These are phyloP conservation scores for Suillus bovinus DNA, from an alignment of 768 basidiomycete species.

Conservation along the genomic window DNA sequence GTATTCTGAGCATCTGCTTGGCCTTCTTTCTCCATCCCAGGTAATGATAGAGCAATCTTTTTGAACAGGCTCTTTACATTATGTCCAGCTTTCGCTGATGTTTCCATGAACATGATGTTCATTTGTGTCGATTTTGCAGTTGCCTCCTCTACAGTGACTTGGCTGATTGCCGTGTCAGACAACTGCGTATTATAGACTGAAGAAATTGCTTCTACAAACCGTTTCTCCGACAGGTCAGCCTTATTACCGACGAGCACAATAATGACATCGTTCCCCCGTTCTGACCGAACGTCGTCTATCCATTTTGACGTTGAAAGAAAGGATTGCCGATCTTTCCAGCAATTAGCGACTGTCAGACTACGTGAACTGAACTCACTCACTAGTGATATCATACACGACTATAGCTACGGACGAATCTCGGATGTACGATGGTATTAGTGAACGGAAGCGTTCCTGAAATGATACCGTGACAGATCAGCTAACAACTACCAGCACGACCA, in stretches of 20 bases:
- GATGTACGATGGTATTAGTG: conserved; percentile 97
- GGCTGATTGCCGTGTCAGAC: conserved; percentile 48
- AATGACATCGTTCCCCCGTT: conserved; percentile 96
- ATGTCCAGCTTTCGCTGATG: conserved; percentile 98
- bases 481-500: not conserved
- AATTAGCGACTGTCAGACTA: conserved; percentile 8
- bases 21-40: conserved; percentile 88
- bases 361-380: conserved; percentile 46
- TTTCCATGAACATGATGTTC: conserved; percentile 99
- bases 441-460: conserved; percentile 90
- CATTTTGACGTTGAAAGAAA: conserved; percentile 98
- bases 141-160: conserved; percentile 98
- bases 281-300: conserved; percentile 99
- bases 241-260: conserved; percentile 99
- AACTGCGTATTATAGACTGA: not conserved
- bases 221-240: conserved; percentile 97
- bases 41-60: conserved; percentile 98
- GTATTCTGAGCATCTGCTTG: conserved; percentile 57
- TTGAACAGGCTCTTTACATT: conserved; percentile 99
- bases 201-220: conserved; percentile 51
- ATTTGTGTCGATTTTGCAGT: conserved; percentile 88
- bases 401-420: conserved; percentile 98
- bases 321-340: conserved; percentile 81
- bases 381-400: conserved; percentile 98
- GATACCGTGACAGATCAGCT: conserved; percentile 11